Conservation (phyloP, 2,329 filamentous ascomycete species). For the Talaromyces sp. region DNA sequence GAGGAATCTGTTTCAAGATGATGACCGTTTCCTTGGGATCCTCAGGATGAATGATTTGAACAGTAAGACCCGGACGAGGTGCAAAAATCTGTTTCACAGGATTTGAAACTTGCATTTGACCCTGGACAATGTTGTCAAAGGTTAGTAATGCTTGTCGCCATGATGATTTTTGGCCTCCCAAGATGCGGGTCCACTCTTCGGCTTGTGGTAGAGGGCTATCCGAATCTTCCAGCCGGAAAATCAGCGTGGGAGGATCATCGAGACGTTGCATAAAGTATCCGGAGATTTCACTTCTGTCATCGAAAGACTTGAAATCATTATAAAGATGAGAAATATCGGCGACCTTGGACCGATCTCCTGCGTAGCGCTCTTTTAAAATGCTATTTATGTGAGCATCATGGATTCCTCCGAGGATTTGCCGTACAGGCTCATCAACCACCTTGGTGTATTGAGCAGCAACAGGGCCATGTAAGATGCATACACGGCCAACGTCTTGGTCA, state of each 20-base stretch:
- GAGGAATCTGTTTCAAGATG: background rate
- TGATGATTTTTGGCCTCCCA: conserved; percentile 78
- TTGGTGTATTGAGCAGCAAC: conserved; percentile 88
- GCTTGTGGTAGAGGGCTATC: background rate
- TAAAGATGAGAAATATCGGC: background rate
- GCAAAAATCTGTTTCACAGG: conserved; percentile 88
- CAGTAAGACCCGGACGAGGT: conserved; percentile 76
- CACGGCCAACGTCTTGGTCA: conserved; percentile 88
- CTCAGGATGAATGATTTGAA: conserved; percentile 79
- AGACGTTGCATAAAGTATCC: background rate
- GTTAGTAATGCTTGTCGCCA: conserved; percentile 95
- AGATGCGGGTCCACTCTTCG: conserved; percentile 60
- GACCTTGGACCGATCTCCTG: background rate
- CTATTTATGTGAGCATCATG: conserved; percentile 74
- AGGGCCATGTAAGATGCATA: conserved; percentile 95
- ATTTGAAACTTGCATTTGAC: conserved; percentile 96
- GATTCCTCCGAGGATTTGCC: conserved; percentile 87
- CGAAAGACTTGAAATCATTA: background rate
- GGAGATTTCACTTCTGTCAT: background rate
- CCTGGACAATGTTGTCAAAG: conserved; percentile 88
- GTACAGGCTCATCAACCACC: conserved; percentile 84
- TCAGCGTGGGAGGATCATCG: background rate
- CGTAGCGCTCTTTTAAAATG: background rate
- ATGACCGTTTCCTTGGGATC: conserved; percentile 72
- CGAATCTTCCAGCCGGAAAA: background rate